Conservation (phyloP, 306 rosid genomes). For the Psophocarpus tetragonolobus region DNA sequence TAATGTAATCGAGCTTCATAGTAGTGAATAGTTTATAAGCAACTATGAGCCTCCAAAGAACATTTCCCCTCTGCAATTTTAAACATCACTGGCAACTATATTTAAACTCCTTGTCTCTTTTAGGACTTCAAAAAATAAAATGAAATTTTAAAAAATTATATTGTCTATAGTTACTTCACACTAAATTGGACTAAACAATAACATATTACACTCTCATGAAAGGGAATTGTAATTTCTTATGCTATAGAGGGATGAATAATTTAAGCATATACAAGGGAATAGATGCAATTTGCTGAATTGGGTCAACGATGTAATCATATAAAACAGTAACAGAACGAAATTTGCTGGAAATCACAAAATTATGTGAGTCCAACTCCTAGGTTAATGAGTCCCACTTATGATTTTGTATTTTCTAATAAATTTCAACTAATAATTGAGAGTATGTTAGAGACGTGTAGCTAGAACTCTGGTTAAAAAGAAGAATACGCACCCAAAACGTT, state of each 20-base stretch:
- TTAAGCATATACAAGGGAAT: not conserved
- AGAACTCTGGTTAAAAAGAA: not conserved
- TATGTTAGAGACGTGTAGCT: not conserved
- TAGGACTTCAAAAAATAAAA: too few species aligned
- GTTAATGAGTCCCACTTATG: not conserved
- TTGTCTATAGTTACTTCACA: not conserved
- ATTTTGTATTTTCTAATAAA: not conserved
- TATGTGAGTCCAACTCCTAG: not conserved
- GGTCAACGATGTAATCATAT: not conserved
- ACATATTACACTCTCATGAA: not conserved
- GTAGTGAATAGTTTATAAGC: not conserved
- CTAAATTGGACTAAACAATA: not conserved
- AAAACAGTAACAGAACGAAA: not conserved
- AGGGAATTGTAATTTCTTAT: not conserved
- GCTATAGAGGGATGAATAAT: too few species aligned
- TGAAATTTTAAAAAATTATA: too few species aligned
- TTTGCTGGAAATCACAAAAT: not conserved
- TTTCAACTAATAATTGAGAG: not conserved
- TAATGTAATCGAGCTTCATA: not conserved
- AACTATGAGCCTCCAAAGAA: not conserved
- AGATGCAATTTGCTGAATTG: not conserved
- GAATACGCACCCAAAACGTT: conserved; percentile 70
- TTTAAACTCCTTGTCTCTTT: not conserved
- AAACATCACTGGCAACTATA: not conserved
- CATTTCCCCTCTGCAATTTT: not conserved